Base-by-base conservation (phyloP, 2,329 filamentous ascomycete genomes). In the Geosmithia morbida region DNA sequence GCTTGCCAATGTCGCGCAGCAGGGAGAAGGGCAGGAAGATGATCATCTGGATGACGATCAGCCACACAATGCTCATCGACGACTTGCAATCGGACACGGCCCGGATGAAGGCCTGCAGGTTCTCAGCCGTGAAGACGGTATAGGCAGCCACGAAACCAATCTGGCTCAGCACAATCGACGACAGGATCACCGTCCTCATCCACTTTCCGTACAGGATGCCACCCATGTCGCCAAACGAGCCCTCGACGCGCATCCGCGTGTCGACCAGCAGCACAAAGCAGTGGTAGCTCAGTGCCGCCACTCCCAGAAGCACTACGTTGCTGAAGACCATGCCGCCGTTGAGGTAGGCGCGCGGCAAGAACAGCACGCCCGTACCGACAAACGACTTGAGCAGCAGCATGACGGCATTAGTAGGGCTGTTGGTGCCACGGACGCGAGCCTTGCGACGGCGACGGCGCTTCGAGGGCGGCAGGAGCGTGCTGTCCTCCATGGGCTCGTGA, bases 251-350 rank as follows among this genome's bases (percentile, higher is more conserved):
- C 45, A 95, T 70, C 33, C 92, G 83, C 2, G 88, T 92, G 50
- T 83, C 83, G 52, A 96, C 88, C 30, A 98, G 76, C 14, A 98
- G 74, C 41, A 98, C 88, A 65, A 98, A 98, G 68, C 89, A 96
- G 69, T 96, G 95, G 66, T 95, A 98, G 61, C 89, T 96, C 50
- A 98, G 71, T 2, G 77, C 70, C 7, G 92, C 89, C 16, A 98
- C 87, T 40, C 74, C 76, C 19, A 98, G 70, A n/a, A 98, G 76
- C 16, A 98, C 85, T 46, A 94, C 53, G 59, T 94, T 95, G 57
- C 88, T 95, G 65, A 98, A 98, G 16, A 95, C 68, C 89, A 98
- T 97, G 49, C 92, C 92, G 47, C 92, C 92, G 57, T 95, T 98
- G 53, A 96, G 75, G 60, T 92, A 98, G 4, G 92, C 90, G 44